Evolutionary conservation across 345 rosid genomes (phyloP).

Genomic region (Brassica carinata): DNA sequence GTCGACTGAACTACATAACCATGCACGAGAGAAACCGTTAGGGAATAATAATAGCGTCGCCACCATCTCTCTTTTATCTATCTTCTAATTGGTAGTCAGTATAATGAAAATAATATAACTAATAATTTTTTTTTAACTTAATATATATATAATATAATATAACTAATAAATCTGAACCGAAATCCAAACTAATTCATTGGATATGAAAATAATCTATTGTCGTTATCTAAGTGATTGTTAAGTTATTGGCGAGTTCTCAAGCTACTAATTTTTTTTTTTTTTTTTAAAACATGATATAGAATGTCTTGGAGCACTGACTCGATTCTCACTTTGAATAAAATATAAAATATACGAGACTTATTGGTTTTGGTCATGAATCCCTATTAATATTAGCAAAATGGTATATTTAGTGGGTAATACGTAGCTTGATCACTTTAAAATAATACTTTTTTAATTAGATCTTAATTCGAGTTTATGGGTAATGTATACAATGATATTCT

Average conservation of each 20-base stretch:
- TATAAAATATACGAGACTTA: neutral
- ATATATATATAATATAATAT: too few relatives aligned
- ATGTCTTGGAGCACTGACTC: neutral
- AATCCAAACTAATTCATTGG: neutral
- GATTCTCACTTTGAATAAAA: neutral
- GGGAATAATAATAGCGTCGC: neutral
- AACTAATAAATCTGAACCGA: neutral
- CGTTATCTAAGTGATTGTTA: neutral
- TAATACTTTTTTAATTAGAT: neutral
- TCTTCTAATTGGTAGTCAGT: too few relatives aligned
- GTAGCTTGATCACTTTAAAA: neutral
- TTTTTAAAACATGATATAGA: too few relatives aligned
- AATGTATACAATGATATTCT: neutral
- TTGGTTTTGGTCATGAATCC: neutral
- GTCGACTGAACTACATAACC: neutral
- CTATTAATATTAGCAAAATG: neutral
- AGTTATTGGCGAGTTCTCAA: neutral
- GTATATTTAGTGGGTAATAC: neutral
- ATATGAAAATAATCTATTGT: neutral
- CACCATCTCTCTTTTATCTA: neutral
- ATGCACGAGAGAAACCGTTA: constrained; percentile 21
- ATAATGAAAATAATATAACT: too few relatives aligned
- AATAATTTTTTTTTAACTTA: too few relatives aligned
- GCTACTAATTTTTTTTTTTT: too few relatives aligned
- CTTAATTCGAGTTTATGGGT: neutral